These are phyloP conservation scores for Trametes cinnabarina DNA, from an alignment of 768 basidiomycete species.

Conservation along the genomic window DNA sequence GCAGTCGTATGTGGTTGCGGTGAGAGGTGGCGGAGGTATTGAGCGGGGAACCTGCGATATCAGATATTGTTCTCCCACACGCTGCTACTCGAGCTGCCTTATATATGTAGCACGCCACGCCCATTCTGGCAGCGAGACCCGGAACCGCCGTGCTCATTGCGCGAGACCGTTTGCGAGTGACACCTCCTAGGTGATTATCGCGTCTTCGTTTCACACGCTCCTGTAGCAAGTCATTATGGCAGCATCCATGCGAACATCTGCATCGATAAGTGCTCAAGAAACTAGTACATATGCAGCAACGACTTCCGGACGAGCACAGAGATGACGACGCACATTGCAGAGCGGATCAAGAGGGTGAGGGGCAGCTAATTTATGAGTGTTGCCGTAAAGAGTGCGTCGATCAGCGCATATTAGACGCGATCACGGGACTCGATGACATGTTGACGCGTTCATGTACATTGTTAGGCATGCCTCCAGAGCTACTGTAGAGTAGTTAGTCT, in stretches of 20 bases:
- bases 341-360: not conserved
- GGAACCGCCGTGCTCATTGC: conserved; percentile 8
- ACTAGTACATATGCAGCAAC: conserved; percentile 9
- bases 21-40: not conserved
- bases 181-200: conserved; percentile 37
- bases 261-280: not conserved
- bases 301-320: not conserved
- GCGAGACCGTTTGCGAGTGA: conserved; percentile 7
- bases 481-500: too few relatives aligned
- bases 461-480: too few relatives aligned
- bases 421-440: conserved; percentile 16
- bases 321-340: not conserved
- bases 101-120: conserved; percentile 22
- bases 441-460: conserved; percentile 7
- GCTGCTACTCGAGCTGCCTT: not conserved
- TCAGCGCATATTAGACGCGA: conserved; percentile 1
- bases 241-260: not conserved
- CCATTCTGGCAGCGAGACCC: not conserved
- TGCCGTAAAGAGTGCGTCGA: conserved; percentile 6
- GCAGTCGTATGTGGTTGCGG: not conserved
- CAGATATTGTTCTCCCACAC: conserved; percentile 3
- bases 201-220: conserved; percentile 64
- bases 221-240: not conserved
- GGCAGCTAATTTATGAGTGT: not conserved
- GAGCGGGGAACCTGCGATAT: conserved; percentile 2